phyloP scores from a whole-genome alignment of 805 yeast species.

The Isabelozyma heimii region DNA sequence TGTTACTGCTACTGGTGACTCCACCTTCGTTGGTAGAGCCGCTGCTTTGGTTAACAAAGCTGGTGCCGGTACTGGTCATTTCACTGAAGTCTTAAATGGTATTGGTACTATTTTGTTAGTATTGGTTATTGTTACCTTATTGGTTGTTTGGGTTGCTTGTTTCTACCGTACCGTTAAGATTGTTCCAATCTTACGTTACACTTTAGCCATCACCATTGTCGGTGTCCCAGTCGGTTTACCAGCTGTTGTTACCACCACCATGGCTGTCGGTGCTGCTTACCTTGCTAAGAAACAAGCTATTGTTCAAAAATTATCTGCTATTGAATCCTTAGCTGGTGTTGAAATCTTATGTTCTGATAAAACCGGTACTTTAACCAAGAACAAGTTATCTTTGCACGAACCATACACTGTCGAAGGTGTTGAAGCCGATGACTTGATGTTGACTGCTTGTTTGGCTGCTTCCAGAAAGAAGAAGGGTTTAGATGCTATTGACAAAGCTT shows the following conservation, averaged over 20 bases:
- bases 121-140: conserved; percentile 80
- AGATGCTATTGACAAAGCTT: conserved; percentile 96
- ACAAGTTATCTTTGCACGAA: conserved; percentile 92
- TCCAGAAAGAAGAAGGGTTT: conserved; percentile 97
- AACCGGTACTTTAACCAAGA: conserved; percentile 97
- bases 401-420: conserved; percentile 98
- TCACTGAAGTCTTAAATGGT: conserved; percentile 96
- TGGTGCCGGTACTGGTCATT: conserved; percentile 90
- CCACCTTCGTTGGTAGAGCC: conserved; percentile 95
- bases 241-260: conserved; percentile 96
- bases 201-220: conserved; percentile 91
- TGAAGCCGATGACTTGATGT: conserved; percentile 92
- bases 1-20: conserved; percentile 93
- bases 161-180: conserved; percentile 90
- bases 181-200: conserved; percentile 85
- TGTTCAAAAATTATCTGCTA: conserved; percentile 94
- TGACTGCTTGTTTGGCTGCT: conserved; percentile 97
- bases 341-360: conserved; percentile 97
- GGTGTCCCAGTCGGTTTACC: conserved; percentile 99
- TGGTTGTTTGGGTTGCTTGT: conserved; percentile 89
- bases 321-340: conserved; percentile 96
- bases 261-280: conserved; percentile 99
- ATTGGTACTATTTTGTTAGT: conserved; percentile 91
- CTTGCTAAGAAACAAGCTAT: conserved; percentile 95
- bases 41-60: conserved; percentile 96